Conservation (phyloP, 2,329 filamentous ascomycete genomes). For the Aspergillus novoparasiticus region DNA sequence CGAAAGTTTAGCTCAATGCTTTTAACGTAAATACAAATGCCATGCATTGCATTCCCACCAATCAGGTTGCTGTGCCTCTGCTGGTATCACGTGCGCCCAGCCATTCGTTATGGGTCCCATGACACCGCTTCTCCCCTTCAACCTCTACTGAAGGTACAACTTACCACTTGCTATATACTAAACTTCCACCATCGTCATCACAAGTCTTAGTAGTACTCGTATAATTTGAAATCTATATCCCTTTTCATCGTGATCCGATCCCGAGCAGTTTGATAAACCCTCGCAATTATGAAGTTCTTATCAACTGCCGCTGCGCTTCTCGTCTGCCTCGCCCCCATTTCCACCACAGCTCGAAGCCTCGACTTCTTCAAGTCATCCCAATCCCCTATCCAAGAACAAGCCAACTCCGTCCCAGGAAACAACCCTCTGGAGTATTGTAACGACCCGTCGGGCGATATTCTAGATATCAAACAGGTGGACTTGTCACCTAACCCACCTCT, state of each 20-base stretch:
- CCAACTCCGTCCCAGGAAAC: conserved; percentile 73
- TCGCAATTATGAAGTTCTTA: conserved; percentile 45
- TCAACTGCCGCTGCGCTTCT: conserved; percentile 40
- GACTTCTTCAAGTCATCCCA: conserved; percentile 54
- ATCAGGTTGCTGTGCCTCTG: neutral
- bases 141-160: neutral
- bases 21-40: neutral
- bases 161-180: neutral
- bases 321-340: conserved; percentile 48
- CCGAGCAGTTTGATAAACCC: neutral
- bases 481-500: conserved; percentile 82
- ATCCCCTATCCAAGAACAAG: conserved; percentile 53
- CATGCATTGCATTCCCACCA: conserved; percentile 11
- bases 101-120: conserved; percentile 14
- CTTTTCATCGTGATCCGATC: neutral
- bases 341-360: conserved; percentile 47
- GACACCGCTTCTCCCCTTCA: conserved; percentile 18
- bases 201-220: neutral
- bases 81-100: neutral
- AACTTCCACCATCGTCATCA: neutral
- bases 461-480: conserved; percentile 78
- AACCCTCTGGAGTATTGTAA: conserved; percentile 82
- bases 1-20: neutral
- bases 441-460: conserved; percentile 68
- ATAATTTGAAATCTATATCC: neutral